Percentiles rank a stretch among this genome's conserved stretches.
Conservation (phyloP, 2,329 filamentous ascomycete species). For the Curvularia sp. region DNA sequence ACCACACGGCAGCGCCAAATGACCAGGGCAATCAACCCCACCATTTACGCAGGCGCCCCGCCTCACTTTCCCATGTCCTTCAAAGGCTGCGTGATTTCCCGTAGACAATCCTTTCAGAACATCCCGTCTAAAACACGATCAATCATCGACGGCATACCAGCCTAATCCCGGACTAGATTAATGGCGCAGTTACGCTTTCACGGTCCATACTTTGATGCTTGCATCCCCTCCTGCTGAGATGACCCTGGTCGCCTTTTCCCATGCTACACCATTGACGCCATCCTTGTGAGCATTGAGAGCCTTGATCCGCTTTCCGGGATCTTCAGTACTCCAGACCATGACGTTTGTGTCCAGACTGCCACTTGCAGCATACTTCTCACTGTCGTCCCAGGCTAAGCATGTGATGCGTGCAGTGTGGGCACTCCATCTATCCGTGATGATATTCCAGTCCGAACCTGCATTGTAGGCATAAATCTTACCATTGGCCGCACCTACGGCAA, state of each 20-base stretch:
- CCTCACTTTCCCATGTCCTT: slow-evolving; percentile 17
- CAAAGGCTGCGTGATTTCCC: neutral
- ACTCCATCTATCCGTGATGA: slow-evolving; percentile 82
- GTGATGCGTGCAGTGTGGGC: slow-evolving; percentile 74
- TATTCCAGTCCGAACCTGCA: slow-evolving; percentile 66
- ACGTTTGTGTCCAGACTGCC: slow-evolving; percentile 91
- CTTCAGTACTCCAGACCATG: slow-evolving; percentile 85
- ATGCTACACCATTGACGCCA: slow-evolving; percentile 86
- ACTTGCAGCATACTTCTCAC: slow-evolving; percentile 79
- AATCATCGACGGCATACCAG: neutral
- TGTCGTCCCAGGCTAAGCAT: slow-evolving; percentile 75
- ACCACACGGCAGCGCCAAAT: neutral
- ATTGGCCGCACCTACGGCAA: slow-evolving; percentile 82
- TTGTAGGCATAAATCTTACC: slow-evolving; percentile 88
- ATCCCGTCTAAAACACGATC: slow-evolving; percentile 1
- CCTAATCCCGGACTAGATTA: neutral
- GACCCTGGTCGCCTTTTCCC: slow-evolving; percentile 71
- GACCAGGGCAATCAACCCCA: slow-evolving; percentile 9
- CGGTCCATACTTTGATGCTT: slow-evolving; percentile 84
- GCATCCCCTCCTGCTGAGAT: slow-evolving; percentile 86
- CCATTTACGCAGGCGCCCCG: neutral
- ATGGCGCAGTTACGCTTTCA: slow-evolving; percentile 30
- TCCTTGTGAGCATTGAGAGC: slow-evolving; percentile 92
- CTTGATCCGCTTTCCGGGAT: slow-evolving; percentile 85
- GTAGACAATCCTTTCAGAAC: neutral